These are phyloP conservation scores for Astrephomene gubernaculifera DNA, from an alignment of 139 green algal species.

Conservation along the genomic window DNA sequence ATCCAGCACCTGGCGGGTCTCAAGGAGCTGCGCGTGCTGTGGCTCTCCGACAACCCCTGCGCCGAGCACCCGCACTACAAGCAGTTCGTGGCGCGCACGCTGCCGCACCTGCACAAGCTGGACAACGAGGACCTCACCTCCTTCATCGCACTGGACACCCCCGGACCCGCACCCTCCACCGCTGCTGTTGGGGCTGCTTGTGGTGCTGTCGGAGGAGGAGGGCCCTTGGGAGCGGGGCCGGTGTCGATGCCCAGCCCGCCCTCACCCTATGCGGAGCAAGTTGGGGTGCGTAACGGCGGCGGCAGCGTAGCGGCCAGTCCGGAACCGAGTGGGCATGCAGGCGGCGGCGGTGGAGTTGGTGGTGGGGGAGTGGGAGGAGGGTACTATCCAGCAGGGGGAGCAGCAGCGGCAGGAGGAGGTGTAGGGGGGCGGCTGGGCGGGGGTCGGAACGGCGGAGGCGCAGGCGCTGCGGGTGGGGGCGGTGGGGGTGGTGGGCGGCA, in stretches of 20 bases:
- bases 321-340: no score
- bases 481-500: conserved; percentile 7
- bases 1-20: conserved; percentile 61
- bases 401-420: no score
- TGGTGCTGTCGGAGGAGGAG: no score
- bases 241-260: not conserved
- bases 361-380: no score
- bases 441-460: not conserved
- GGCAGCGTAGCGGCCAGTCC: not conserved
- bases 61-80: conserved; percentile 64
- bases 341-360: no score
- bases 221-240: no score
- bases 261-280: no score
- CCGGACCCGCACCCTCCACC: not conserved
- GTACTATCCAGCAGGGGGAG: no score
- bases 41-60: conserved; percentile 79
- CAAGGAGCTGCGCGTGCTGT: conserved; percentile 60
- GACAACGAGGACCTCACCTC: conserved; percentile 67
- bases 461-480: conserved; percentile 6
- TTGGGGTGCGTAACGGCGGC: no score
- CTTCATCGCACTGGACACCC: not conserved
- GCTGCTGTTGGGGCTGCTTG: no score
- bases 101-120: conserved; percentile 62
- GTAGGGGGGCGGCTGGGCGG: not conserved
- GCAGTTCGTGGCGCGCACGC: conserved; percentile 42